phyloP scores from a whole-genome alignment of 2,329 filamentous ascomycete genomes.

The Orbilia blumenaviensis region DNA sequence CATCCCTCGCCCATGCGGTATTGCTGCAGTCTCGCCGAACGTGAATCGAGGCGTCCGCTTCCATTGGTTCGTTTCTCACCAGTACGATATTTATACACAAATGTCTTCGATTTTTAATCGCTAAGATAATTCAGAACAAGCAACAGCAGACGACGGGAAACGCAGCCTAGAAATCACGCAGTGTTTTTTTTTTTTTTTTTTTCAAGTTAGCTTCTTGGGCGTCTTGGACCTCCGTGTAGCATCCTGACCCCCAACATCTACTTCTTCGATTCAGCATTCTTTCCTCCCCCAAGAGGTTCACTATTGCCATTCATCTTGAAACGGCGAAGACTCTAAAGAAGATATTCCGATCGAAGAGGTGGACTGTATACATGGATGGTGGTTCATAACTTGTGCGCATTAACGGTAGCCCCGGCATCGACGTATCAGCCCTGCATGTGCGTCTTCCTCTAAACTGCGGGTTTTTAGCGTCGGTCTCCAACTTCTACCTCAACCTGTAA shows the following conservation, averaged over 20 bases:
- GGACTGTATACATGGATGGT: slow-evolving; percentile 16
- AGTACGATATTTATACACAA: slow-evolving; percentile 12
- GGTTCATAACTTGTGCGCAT: slow-evolving; percentile 23
- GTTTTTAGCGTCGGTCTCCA: slow-evolving; percentile 12
- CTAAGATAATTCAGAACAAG: slow-evolving; percentile 11
- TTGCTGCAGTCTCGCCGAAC: slow-evolving; percentile 26
- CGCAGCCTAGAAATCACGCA: slow-evolving; percentile 38
- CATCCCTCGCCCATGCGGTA: slow-evolving; percentile 7
- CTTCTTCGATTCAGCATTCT: background rate
- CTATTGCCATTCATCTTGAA: slow-evolving; percentile 31
- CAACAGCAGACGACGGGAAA: slow-evolving; percentile 23
- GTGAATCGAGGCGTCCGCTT: slow-evolving; percentile 37
- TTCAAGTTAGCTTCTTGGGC: slow-evolving; percentile 9
- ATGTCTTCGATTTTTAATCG: slow-evolving; percentile 20
- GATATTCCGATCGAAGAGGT: slow-evolving; percentile 8
- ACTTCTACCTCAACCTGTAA: slow-evolving; percentile 16
- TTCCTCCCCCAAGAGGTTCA: slow-evolving; percentile 10
- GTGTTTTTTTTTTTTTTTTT: slow-evolving; percentile 13
- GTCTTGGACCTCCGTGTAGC: slow-evolving; percentile 21
- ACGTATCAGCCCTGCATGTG: slow-evolving; percentile 46
- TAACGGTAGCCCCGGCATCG: slow-evolving; percentile 41
- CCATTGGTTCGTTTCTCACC: slow-evolving; percentile 27
- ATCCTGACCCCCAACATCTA: slow-evolving; percentile 19
- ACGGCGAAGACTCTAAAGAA: slow-evolving; percentile 31
- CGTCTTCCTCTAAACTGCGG: slow-evolving; percentile 23